Base-by-base conservation (phyloP, 257 asterid genomes). In the Fraxinus pennsylvanica region DNA sequence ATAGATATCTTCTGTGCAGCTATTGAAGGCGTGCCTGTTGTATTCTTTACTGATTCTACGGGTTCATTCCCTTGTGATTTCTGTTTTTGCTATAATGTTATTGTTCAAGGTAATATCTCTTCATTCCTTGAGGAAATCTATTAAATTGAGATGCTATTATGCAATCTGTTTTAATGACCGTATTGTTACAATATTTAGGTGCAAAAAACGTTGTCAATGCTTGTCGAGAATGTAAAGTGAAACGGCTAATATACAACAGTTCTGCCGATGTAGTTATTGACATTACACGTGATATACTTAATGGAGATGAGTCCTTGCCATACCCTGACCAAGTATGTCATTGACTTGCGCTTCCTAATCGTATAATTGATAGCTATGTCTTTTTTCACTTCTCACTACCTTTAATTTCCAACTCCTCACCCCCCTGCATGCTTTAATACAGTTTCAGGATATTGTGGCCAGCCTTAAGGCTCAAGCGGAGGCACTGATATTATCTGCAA, bases 391-490 rank as follows among this genome's bases (percentile, higher is more conserved):
- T 68, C 47, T 68, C 79, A 36, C 76, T 69, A 61, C 71, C 61
- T 45, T 25, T 65, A 71, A 29, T 38, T 50, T 72, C 72, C 79
- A 35, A 39, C 68, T 54, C 68, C 32, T 71, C 66, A 41, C 57
- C 68, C 52, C 70, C 68, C 68, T 63, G 80, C 59, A 79, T 78
- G 80, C 82, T 57, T 9, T 78, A 33, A 68, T 81, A 72, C 92
- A 94, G 98, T 84, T 85, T 43, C 86, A 88, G 89, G 90, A 85
- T 90, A 81, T 88, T 89, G 81, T 88, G 81, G 81, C 92, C 81
- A 97, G 91, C 81, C 90, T 94, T 43, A 89, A 91, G 87, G 89
- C 96, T 71, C 98, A 94, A 86, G 96, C 93, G 12, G 98, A 94
- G 88, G 96, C 94, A 22, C 89, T 94, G 73, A 81, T 94, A 82